phyloP scores from a whole-genome alignment of 129 eudicot genomes.

The Flaveria robusta region DNA sequence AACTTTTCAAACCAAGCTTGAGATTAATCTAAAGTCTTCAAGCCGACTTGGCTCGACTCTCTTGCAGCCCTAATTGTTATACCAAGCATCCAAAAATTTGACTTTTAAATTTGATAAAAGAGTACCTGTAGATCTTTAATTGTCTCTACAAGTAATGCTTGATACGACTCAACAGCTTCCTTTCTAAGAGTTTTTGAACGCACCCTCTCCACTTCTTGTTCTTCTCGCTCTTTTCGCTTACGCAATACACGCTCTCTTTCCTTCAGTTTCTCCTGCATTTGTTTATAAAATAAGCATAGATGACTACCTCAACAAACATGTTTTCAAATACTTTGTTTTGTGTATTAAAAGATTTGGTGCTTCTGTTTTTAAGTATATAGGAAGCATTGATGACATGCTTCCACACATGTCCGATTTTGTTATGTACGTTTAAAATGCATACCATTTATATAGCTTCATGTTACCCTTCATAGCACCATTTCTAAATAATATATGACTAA shows the following conservation, averaged over 20 bases:
- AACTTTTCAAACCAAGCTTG: not conserved
- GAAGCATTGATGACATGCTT: not conserved
- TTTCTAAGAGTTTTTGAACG: constrained; percentile 82
- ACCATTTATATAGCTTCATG: not conserved
- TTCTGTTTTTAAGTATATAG: constrained; percentile 2
- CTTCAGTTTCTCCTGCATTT: constrained; percentile 71
- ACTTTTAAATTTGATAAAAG: not conserved
- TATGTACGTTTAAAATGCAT: not conserved
- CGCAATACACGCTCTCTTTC: constrained; percentile 85
- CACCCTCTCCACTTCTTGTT: constrained; percentile 96
- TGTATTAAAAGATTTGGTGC: not conserved
- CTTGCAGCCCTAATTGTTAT: constrained; percentile 5
- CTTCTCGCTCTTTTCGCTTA: constrained; percentile 96
- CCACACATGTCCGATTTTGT: not conserved
- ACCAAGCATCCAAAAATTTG: not conserved
- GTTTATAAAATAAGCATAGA: constrained; percentile 1
- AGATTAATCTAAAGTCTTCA: constrained; percentile 3
- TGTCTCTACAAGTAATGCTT: constrained; percentile 93
- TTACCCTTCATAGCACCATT: not conserved
- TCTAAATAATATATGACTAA: not conserved
- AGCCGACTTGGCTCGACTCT: not conserved
- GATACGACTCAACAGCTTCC: constrained; percentile 92
- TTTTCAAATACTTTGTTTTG: constrained; percentile 3
- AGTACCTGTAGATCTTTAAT: constrained; percentile 93
- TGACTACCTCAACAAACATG: constrained; percentile 7